Conservation (phyloP, 805 yeast species). For the Tetrapisispora namnaoensis region DNA sequence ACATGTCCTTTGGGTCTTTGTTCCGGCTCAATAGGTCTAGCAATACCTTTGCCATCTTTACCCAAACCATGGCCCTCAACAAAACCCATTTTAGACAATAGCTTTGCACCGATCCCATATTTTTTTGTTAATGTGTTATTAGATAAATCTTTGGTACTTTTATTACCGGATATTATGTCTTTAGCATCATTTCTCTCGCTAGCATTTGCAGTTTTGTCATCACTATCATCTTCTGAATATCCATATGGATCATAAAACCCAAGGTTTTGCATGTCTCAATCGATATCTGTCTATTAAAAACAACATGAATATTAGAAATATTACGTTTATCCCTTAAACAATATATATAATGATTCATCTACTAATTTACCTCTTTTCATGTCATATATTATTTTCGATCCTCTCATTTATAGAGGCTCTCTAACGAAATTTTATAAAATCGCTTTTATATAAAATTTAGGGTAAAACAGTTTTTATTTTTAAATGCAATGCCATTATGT, state of each 20-base stretch:
- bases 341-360: no score
- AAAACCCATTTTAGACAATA: slow-evolving; percentile 82
- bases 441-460: no score
- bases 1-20: slow-evolving; percentile 49
- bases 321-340: no score
- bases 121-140: slow-evolving; percentile 15
- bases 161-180: slow-evolving; percentile 13
- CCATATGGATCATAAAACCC: background rate
- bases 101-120: slow-evolving; percentile 80
- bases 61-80: slow-evolving; percentile 83
- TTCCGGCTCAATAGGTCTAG: slow-evolving; percentile 67
- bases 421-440: no score
- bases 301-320: background rate
- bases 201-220: background rate
- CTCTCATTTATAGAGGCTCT: no score
- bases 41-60: slow-evolving; percentile 56
- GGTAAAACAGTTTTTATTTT: background rate
- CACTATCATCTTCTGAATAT: background rate
- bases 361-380: no score
- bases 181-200: background rate
- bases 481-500: background rate
- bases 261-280: background rate
- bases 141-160: slow-evolving; percentile 10
- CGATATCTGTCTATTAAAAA: background rate
- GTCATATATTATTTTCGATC: no score